Percentiles rank a stretch among this genome's conserved stretches.
phyloP scores from a whole-genome alignment of 2,329 filamentous ascomycete genomes.

The Pseudopyrenochaeta lycopersici region DNA sequence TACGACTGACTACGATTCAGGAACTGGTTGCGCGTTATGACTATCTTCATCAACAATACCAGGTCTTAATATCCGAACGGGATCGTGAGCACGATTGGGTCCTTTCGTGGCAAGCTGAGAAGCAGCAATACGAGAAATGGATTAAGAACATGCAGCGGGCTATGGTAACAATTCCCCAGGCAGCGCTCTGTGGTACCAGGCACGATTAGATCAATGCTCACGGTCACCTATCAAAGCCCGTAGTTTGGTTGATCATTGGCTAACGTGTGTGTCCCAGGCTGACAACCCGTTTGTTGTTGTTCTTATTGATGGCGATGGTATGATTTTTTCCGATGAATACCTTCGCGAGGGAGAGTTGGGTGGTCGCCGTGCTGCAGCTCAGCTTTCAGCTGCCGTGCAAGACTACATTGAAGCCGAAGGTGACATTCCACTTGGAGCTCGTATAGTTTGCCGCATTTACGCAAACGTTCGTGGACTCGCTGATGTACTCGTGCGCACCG shows the following conservation, averaged over 20 bases:
- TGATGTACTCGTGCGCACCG: slow-evolving; percentile 57
- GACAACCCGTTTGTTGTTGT: slow-evolving; percentile 62
- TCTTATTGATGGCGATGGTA: slow-evolving; percentile 65
- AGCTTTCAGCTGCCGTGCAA: slow-evolving; percentile 56
- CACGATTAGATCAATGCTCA: not conserved
- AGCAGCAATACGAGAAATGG: slow-evolving; percentile 26
- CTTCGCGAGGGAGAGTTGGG: slow-evolving; percentile 61
- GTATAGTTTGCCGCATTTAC: slow-evolving; percentile 63
- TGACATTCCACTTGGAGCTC: slow-evolving; percentile 53
- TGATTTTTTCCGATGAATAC: slow-evolving; percentile 63
- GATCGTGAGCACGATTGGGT: slow-evolving; percentile 33
- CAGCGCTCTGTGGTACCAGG: not conserved
- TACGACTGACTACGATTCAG: slow-evolving; percentile 28
- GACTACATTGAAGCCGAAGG: slow-evolving; percentile 51
- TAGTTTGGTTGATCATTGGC: not conserved
- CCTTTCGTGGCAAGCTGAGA: slow-evolving; percentile 28
- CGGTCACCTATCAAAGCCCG: not conserved
- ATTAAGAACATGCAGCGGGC: slow-evolving; percentile 28
- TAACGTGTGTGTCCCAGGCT: slow-evolving; percentile 4
- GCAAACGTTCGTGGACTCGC: slow-evolving; percentile 62
- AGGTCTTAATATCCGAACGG: slow-evolving; percentile 33
- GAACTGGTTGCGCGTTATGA: slow-evolving; percentile 54
- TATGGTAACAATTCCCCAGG: slow-evolving; percentile 28
- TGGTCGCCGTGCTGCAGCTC: slow-evolving; percentile 61
- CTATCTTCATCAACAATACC: slow-evolving; percentile 43